Conservation (phyloP, 1,284 basidiomycete species). For the Irpex sp. region DNA sequence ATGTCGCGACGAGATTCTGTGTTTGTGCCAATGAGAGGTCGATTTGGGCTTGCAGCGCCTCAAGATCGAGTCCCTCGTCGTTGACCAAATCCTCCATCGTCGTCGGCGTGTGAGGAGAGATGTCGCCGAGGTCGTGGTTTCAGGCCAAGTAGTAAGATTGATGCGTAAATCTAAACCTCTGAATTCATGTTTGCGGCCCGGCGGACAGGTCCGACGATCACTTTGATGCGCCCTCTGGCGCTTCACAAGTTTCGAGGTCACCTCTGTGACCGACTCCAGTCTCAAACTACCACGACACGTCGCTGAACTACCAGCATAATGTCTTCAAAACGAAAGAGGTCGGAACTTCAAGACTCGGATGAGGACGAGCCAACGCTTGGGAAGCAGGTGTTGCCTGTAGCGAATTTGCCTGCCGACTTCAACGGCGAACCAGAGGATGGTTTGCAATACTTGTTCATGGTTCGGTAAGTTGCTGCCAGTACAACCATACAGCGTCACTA, state of each 20-base stretch:
- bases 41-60: conserved; percentile 69
- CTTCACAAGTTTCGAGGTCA: neutral
- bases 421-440: conserved; percentile 67
- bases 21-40: conserved; percentile 76
- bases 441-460: conserved; percentile 76
- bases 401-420: conserved; percentile 64
- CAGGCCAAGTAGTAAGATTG: no score
- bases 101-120: neutral
- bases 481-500: conserved; percentile 6
- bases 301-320: neutral
- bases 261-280: no score
- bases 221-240: neutral
- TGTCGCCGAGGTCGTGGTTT: neutral
- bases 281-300: neutral
- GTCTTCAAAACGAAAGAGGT: conserved; percentile 18
- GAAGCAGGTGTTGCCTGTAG: conserved; percentile 68
- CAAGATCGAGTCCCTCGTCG: conserved; percentile 53
- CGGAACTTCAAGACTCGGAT: conserved; percentile 24
- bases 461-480: conserved; percentile 46
- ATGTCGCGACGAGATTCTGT: conserved; percentile 66
- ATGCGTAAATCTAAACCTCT: neutral
- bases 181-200: neutral
- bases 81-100: conserved; percentile 20
- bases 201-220: neutral
- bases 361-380: conserved; percentile 28